Percentiles rank a stretch among this genome's conserved stretches.
These are phyloP conservation scores for Craspedostauros australis DNA, from an alignment of 108 stramenopile species.

Conservation along the genomic window DNA sequence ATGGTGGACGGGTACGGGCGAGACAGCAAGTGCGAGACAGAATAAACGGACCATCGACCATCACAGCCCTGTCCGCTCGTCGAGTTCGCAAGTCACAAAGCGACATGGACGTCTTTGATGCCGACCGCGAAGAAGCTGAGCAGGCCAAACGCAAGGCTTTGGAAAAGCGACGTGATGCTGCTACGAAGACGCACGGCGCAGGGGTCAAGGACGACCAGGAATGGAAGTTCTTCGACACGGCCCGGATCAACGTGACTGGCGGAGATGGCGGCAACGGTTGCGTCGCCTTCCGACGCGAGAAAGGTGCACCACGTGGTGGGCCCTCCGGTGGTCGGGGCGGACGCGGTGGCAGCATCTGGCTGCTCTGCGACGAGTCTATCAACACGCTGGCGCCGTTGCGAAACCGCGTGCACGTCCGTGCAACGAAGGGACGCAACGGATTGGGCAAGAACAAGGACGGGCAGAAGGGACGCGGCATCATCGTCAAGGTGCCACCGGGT, in stretches of 20 bases:
- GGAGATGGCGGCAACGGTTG: slow-evolving; percentile 95
- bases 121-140: slow-evolving; percentile 23
- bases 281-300: slow-evolving; percentile 90
- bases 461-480: slow-evolving; percentile 50
- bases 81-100: too few relatives aligned
- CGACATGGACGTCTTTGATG: slow-evolving; percentile 28
- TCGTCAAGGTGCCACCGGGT: slow-evolving; percentile 86
- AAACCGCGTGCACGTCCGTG: slow-evolving; percentile 76
- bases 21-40: too few relatives aligned
- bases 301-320: slow-evolving; percentile 86
- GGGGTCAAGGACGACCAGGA: slow-evolving; percentile 53
- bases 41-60: too few relatives aligned
- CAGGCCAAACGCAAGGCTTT: slow-evolving; percentile 7
- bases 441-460: slow-evolving; percentile 84
- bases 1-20: too few relatives aligned
- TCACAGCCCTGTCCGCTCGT: too few relatives aligned
- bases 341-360: slow-evolving; percentile 73
- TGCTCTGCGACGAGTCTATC: slow-evolving; percentile 73
- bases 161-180: slow-evolving; percentile 4
- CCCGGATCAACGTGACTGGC: slow-evolving; percentile 79
- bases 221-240: slow-evolving; percentile 93
- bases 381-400: slow-evolving; percentile 86
- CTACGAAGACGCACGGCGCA: slow-evolving; percentile 1
- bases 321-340: slow-evolving; percentile 90
- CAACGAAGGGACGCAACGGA: slow-evolving; percentile 72